A percentile compares a stretch with the other conserved stretches of the same genome.
Evolutionary conservation across 2,329 filamentous ascomycete genomes (phyloP).

Genomic region (Aphanoascus verrucosus): DNA sequence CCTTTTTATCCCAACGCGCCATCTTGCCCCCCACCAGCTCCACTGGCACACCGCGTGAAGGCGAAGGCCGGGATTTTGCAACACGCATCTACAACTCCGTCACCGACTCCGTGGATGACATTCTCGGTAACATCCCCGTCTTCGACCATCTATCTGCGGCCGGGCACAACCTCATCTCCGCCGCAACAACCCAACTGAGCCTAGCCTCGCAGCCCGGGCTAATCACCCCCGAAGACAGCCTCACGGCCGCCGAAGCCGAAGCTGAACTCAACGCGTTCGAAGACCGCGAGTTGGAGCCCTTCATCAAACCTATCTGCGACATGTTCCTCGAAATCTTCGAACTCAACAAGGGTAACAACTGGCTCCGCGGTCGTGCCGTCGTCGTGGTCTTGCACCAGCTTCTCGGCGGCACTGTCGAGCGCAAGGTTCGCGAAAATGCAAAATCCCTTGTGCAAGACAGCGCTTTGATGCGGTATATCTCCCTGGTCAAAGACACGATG

Average conservation of each 20-base stretch:
- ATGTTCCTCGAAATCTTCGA: conserved; percentile 95
- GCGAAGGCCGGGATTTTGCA: conserved; percentile 70
- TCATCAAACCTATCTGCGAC: conserved; percentile 97
- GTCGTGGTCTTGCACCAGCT: conserved; percentile 94
- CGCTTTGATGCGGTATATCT: conserved; percentile 63
- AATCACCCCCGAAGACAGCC: conserved; percentile 37
- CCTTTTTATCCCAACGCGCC: conserved; percentile 80
- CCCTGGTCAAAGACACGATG: conserved; percentile 60
- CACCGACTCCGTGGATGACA: conserved; percentile 95
- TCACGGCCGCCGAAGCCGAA: conserved; percentile 64
- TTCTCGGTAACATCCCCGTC: conserved; percentile 89
- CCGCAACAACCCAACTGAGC: conserved; percentile 43
- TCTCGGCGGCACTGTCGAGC: conserved; percentile 88
- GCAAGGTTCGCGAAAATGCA: conserved; percentile 80
- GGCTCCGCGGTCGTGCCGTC: conserved; percentile 88
- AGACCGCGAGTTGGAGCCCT: conserved; percentile 77
- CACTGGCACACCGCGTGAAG: conserved; percentile 47
- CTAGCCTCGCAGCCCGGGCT: conserved; percentile 20
- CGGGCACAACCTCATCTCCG: conserved; percentile 65
- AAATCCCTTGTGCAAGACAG: conserved; percentile 66
- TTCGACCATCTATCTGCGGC: conserved; percentile 88
- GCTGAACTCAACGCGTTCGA: conserved; percentile 91
- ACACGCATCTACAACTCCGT: conserved; percentile 93
- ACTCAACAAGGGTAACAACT: conserved; percentile 88
- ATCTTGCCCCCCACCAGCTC: conserved; percentile 55